Conservation (phyloP, 768 basidiomycete genomes). For the Exidia glandulosa region DNA sequence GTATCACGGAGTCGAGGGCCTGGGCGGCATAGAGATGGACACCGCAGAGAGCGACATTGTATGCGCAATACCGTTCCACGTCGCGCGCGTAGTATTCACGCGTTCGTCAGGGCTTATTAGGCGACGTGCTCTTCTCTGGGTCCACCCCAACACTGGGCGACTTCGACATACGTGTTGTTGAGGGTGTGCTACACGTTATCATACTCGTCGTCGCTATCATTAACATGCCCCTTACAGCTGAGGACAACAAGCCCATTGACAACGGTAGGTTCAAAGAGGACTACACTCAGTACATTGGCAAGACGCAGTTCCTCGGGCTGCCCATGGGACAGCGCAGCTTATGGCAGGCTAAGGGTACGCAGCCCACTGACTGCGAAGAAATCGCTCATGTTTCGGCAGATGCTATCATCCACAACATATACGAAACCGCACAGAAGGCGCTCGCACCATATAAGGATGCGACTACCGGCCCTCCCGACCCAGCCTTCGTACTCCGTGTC, state of each 20-base stretch:
- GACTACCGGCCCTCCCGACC: conserved; percentile 49
- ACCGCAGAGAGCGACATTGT: conserved; percentile 69
- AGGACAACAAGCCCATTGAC: conserved; percentile 41
- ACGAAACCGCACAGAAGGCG: conserved; percentile 43
- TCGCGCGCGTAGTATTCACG: neutral
- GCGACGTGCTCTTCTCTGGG: conserved; percentile 59
- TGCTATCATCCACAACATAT: conserved; percentile 46
- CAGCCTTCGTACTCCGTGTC: conserved; percentile 67
- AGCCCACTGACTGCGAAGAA: neutral
- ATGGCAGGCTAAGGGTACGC: conserved; percentile 78
- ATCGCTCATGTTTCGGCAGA: conserved; percentile 30
- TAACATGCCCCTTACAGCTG: conserved; percentile 29
- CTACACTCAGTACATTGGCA: conserved; percentile 54
- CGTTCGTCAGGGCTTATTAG: conserved; percentile 58
- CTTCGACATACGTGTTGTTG: conserved; percentile 68
- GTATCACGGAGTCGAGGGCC: conserved; percentile 79
- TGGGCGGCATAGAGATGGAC: conserved; percentile 73
- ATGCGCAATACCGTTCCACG: conserved; percentile 12
- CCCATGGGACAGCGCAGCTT: conserved; percentile 48
- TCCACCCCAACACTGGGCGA: conserved; percentile 69
- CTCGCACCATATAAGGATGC: conserved; percentile 44
- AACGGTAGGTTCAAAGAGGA: conserved; percentile 43
- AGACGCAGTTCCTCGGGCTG: conserved; percentile 59
- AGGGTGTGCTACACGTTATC: conserved; percentile 36
- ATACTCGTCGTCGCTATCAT: neutral